Base-by-base conservation (phyloP, 768 basidiomycete genomes). In the Russula earlei region DNA sequence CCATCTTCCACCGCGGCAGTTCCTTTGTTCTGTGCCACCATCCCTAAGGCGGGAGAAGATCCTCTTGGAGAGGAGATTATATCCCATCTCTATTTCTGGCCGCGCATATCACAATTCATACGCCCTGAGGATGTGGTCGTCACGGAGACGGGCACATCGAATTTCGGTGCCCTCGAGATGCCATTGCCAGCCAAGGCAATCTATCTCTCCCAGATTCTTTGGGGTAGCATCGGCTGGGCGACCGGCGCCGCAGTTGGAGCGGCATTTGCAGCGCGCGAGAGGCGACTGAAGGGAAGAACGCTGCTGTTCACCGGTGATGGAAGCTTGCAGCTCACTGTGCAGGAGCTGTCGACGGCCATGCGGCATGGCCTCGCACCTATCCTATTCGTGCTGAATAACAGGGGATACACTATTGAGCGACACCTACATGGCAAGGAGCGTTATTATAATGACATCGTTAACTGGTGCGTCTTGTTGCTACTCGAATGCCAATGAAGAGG, bases 201-300 rank as follows among this genome's bases (percentile, higher is more conserved):
- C 5, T 81, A 85, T 55, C 58, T 91, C 37, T 80, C 77, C 58
- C 91, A 93, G 69, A 81, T 95, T 49, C 71, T 96, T 5, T 96
- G 88, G 84, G 93, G 94, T 48, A 85, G 85, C 56, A 96, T 97
- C 62, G 94, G 94, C 0, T 96, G 86, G 85, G 82, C 85, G 17
- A 81, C 87, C 38, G 89, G 90, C 73, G 79, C 80, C 43, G 77
- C 80, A 17, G 77, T 93, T 0, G 91, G 92, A 31, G 85, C 85
- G 6, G 86, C 89, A 3, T 72, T 94, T 31, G 94, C 87, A 2
- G 91, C 84, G 2, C 72, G 75, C 38, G 88, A 93, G 46, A 64
- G 72, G 10, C 71, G 73, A 5, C 70, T 81, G 40, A 60, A 58
- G 51, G 75, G 81, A 4, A 74, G 94, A 38, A 84, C 85, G 1